Evolutionary conservation across 768 basidiomycete species (phyloP), one percentile per base, ranked within the genome.

Genomic region (Crepidotus variabilis): DNA sequence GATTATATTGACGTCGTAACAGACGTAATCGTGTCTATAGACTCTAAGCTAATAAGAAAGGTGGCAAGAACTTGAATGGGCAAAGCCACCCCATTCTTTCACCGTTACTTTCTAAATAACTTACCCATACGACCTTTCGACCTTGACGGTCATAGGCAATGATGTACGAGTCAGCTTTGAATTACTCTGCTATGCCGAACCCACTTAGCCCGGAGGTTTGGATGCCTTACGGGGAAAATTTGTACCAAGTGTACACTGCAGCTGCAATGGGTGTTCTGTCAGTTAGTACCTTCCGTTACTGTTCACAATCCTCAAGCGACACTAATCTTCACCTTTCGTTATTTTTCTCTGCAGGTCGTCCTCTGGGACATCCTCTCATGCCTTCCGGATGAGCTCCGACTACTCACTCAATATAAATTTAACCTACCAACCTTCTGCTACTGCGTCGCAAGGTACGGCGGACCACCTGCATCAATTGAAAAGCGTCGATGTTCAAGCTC

Each of bases 341-440:
- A 13, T 16, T 24, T 57, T 39, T 32, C 49, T 20, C 10, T 49
- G 22, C n/a, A 62, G 61, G 56, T 56, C 2, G 43, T 62, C 22
- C 7, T 60, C 48, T 62, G 61, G 61, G 61, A 62, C 47, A 54
- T 62, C 20, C 51, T 59, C 7, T 18, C 56, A 14, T 51, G 60
- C 52, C 51, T 62, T 11, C 34, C 47, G 14, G 48, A 60, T 10
- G 61, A 62, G 28, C 60, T 48, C 43, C 34, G 35, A 34, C 53
- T 62, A 4, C 33, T 57, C 24, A 55, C 51, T 6, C 47, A 56
- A 39, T 32, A 53, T 24, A 23, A 33, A 33, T 57, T 62, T 4
- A 28, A 54, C 13, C 28, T 50, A 4, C 51, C 59, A n/a, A 60
- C 59, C 1, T 22, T 60, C 14, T 47, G 55, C 4, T 62, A 62